These are phyloP conservation scores for Daldinia eschscholtzii DNA, from an alignment of 2,329 filamentous ascomycete species.

Conservation along the genomic window DNA sequence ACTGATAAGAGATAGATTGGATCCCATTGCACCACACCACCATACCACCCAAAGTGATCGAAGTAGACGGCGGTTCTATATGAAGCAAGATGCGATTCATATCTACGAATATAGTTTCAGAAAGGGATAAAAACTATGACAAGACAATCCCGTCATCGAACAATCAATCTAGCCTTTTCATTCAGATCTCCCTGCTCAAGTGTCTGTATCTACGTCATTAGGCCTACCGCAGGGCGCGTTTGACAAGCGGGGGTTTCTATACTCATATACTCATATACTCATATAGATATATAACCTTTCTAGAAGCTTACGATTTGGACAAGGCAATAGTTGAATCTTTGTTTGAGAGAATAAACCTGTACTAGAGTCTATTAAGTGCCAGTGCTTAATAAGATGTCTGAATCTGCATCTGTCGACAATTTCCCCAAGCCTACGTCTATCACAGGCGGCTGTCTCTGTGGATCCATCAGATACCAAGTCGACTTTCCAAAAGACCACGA, in stretches of 20 bases:
- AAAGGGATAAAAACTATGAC: neutral
- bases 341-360: neutral
- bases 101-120: neutral
- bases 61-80: neutral
- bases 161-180: neutral
- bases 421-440: conserved; percentile 55
- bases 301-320: neutral
- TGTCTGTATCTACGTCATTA: conserved; percentile 26
- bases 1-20: neutral
- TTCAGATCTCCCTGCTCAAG: neutral
- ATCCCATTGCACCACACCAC: too few relatives aligned
- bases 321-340: neutral
- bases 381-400: conserved; percentile 28
- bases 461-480: conserved; percentile 62
- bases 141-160: neutral
- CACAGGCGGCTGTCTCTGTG: conserved; percentile 66
- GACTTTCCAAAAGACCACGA: conserved; percentile 61
- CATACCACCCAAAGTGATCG: neutral
- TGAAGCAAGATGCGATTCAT: neutral
- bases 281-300: neutral
- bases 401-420: conserved; percentile 33
- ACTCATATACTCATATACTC: conserved; percentile 9
- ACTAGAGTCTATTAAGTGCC: neutral
- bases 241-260: conserved; percentile 42
- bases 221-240: conserved; percentile 35